Evolutionary conservation across 2,329 filamentous ascomycete species (phyloP).

Genomic region (Polytolypa hystricis): DNA sequence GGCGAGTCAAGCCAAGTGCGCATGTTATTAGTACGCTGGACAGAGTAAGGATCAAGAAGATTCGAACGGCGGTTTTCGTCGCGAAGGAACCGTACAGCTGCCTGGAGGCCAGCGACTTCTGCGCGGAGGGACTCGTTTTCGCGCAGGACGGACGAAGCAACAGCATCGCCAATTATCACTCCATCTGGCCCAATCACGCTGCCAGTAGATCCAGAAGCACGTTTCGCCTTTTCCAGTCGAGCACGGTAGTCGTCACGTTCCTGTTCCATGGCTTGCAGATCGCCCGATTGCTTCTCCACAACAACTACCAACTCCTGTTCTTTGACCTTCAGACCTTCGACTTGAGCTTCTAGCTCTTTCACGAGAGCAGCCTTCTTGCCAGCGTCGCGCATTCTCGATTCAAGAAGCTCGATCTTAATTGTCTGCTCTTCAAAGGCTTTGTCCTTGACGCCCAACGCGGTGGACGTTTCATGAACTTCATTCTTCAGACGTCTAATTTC

Average conservation of each 20-base stretch:
- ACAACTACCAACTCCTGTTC: slow-evolving; percentile 22
- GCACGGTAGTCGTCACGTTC: slow-evolving; percentile 32
- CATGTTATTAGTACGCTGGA: slow-evolving; percentile 29
- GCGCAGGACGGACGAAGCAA: slow-evolving; percentile 29
- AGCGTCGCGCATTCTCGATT: slow-evolving; percentile 75
- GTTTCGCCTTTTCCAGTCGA: slow-evolving; percentile 34
- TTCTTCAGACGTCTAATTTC: slow-evolving; percentile 71
- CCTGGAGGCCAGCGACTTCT: slow-evolving; percentile 34
- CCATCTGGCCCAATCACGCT: slow-evolving; percentile 26
- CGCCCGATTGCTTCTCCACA: slow-evolving; percentile 27
- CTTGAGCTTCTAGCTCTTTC: slow-evolving; percentile 32
- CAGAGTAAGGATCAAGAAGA: slow-evolving; percentile 31
- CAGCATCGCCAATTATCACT: slow-evolving; percentile 21
- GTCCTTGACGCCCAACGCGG: slow-evolving; percentile 60
- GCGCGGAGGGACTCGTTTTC: slow-evolving; percentile 33
- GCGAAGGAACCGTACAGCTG: slow-evolving; percentile 36
- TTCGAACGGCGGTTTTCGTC: slow-evolving; percentile 33
- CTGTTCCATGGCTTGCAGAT: slow-evolving; percentile 25
- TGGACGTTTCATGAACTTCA: slow-evolving; percentile 66
- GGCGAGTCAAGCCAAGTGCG: slow-evolving; percentile 35
- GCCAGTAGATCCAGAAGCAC: slow-evolving; percentile 28
- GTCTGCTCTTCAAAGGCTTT: slow-evolving; percentile 73
- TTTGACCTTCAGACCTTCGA: slow-evolving; percentile 28
- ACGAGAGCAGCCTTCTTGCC: slow-evolving; percentile 56
- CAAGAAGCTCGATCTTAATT: slow-evolving; percentile 89